phyloP scores from a whole-genome alignment of 768 basidiomycete genomes.

The Amanita inopinata region DNA sequence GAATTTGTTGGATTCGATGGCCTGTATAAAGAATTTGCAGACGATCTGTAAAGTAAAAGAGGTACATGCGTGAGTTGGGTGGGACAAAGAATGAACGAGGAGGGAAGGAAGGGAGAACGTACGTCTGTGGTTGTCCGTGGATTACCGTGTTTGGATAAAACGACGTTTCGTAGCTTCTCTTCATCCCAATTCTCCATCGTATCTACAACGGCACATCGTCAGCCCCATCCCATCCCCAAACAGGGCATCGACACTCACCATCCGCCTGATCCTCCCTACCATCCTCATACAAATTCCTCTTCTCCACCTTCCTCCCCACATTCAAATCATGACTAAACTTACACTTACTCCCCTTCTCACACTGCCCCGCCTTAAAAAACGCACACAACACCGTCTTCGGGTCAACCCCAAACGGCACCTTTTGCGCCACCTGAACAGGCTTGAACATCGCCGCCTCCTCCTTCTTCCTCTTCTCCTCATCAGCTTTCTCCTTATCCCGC shows the following conservation, averaged over 20 bases:
- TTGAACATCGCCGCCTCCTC: conserved; percentile 80
- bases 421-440: conserved; percentile 64
- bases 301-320: conserved; percentile 85
- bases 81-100: neutral
- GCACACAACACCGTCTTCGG: conserved; percentile 91
- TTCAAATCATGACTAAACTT: conserved; percentile 95
- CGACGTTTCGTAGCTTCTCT: conserved; percentile 83
- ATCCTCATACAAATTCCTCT: conserved; percentile 93
- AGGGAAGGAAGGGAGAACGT: conserved; percentile 13
- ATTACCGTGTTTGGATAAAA: conserved; percentile 81
- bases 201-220: conserved; percentile 47
- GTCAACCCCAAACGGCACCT: conserved; percentile 91
- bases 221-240: conserved; percentile 2
- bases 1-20: conserved; percentile 88
- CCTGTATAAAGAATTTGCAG: conserved; percentile 95
- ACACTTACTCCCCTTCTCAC: conserved; percentile 92
- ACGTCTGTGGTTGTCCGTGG: conserved; percentile 90
- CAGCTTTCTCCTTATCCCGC: conserved; percentile 62
- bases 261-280: conserved; percentile 67
- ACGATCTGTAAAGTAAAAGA: too few relatives aligned
- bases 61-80: conserved; percentile 1
- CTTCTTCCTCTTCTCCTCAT: conserved; percentile 76
- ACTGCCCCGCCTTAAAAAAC: conserved; percentile 86
- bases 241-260: conserved; percentile 34
- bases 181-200: conserved; percentile 99